Evolutionary conservation across 2,329 filamentous ascomycete genomes (phyloP).

Genomic region (Aspergillus flavus): DNA sequence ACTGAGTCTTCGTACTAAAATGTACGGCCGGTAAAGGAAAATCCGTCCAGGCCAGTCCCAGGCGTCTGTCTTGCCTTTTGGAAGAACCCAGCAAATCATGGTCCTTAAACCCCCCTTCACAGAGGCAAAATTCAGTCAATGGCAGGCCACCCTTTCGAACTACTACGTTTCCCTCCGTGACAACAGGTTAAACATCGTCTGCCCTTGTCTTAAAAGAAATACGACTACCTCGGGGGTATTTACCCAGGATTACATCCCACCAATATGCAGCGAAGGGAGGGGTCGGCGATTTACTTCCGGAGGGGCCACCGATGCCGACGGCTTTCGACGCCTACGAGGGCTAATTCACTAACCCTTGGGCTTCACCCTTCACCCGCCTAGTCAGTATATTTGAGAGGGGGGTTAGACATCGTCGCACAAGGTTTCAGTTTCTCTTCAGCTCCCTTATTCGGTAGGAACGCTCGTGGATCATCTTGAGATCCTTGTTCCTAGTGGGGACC

Average conservation of each 20-base stretch:
- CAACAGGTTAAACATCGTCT: background rate
- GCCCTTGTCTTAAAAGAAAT: conserved; percentile 12
- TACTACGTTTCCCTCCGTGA: background rate
- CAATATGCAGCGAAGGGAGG: conserved; percentile 22
- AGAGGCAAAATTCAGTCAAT: conserved; percentile 9
- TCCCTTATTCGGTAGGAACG: background rate
- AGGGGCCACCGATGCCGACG: conserved; percentile 22
- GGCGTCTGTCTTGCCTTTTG: conserved; percentile 15
- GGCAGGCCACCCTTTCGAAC: conserved; percentile 1
- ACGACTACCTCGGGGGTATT: conserved; percentile 6
- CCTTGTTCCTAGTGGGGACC: background rate
- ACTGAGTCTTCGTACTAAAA: conserved; percentile 33
- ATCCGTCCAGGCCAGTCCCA: conserved; percentile 23
- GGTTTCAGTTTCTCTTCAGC: background rate
- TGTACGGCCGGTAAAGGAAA: conserved; percentile 27
- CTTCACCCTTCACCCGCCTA: background rate
- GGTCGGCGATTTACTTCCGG: conserved; percentile 18
- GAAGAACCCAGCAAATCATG: conserved; percentile 18
- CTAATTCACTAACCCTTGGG: conserved; percentile 7
- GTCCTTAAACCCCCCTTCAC: conserved; percentile 12
- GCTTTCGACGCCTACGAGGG: conserved; percentile 14
- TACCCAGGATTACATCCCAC: conserved; percentile 19
- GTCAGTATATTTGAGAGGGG: background rate
- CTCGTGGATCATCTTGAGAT: background rate
- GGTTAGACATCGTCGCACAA: background rate